phyloP scores from a whole-genome alignment of 75 land plant species.

The Cunninghamia lanceolata region DNA sequence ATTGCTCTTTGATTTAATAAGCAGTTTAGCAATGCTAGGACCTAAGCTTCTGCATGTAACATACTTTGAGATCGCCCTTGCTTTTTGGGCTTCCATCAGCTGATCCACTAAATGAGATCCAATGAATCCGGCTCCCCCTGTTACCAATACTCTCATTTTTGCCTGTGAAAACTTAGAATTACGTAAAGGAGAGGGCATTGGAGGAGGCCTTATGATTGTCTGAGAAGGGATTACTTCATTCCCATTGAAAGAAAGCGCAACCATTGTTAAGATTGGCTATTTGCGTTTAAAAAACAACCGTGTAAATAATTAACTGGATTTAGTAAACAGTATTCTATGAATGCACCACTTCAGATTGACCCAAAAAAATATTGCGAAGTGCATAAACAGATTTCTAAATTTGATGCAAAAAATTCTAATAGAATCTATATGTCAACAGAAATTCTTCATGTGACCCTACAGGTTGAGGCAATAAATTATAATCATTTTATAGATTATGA shows the following conservation, averaged over 20 bases:
- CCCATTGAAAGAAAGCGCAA: not conserved
- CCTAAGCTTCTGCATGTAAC: too few relatives aligned
- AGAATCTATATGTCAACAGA: not conserved
- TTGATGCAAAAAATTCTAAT: not conserved
- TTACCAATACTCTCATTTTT: conserved; percentile 85
- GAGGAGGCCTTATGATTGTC: conserved; percentile 46
- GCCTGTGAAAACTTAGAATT: conserved; percentile 73
- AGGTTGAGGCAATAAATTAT: not conserved
- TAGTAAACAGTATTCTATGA: not conserved
- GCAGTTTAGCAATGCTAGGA: too few relatives aligned
- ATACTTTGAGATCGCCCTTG: too few relatives aligned
- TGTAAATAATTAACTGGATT: not conserved
- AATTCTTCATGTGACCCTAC: not conserved
- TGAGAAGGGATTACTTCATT: not conserved
- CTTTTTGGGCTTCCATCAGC: conserved; percentile 93
- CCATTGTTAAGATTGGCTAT: not conserved
- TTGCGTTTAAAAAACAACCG: not conserved
- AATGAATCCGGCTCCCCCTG: conserved; percentile 99
- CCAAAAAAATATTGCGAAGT: not conserved
- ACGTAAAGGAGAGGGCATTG: conserved; percentile 69
- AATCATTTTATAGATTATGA: not conserved
- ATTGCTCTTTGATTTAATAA: too few relatives aligned
- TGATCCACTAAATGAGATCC: conserved; percentile 95
- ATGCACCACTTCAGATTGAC: not conserved
- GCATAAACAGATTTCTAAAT: not conserved